These are phyloP conservation scores for Candida boleticola DNA, from an alignment of 805 yeast genomes.

Conservation along the genomic window DNA sequence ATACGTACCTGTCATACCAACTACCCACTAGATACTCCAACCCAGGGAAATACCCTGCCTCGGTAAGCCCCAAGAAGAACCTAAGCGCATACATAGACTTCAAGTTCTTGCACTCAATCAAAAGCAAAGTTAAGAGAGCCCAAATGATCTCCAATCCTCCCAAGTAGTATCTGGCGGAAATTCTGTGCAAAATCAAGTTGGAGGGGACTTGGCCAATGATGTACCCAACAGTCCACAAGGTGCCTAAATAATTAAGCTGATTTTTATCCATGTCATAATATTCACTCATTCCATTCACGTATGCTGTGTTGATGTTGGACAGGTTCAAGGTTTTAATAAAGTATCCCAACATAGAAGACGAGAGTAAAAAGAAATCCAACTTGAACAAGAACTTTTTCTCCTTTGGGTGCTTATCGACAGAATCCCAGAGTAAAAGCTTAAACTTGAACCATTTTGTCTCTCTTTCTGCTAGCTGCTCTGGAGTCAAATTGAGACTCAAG, in stretches of 20 bases:
- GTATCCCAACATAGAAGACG: conserved; percentile 54
- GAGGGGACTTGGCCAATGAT: conserved; percentile 52
- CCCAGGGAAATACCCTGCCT: conserved; percentile 56
- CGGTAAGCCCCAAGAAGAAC: conserved; percentile 43
- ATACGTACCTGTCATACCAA: conserved; percentile 7
- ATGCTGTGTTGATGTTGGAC: conserved; percentile 43
- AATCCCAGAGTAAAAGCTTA: conserved; percentile 34
- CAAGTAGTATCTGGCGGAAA: conserved; percentile 35
- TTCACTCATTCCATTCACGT: conserved; percentile 48
- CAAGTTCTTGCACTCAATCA: conserved; percentile 24
- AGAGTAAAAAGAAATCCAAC: conserved; percentile 46
- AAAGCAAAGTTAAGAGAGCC: conserved; percentile 26
- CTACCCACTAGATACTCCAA: conserved; percentile 48
- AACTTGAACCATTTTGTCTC: conserved; percentile 20
- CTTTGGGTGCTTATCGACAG: conserved; percentile 34
- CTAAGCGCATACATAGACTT: conserved; percentile 27
- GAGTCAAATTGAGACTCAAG: conserved; percentile 15
- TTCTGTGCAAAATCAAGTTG: conserved; percentile 32
- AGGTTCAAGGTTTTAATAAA: conserved; percentile 45
- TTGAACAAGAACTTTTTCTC: conserved; percentile 33
- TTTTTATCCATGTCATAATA: conserved; percentile 38
- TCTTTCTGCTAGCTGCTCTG: conserved; percentile 19
- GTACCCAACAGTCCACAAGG: conserved; percentile 51
- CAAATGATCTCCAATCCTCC: conserved; percentile 35
- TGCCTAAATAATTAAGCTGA: conserved; percentile 43